A percentile compares a stretch with the other conserved stretches of the same genome.
Evolutionary conservation across 192 early-diverging fungal genomes (phyloP).

Genomic region (Gorgonomyces haynaldii): DNA sequence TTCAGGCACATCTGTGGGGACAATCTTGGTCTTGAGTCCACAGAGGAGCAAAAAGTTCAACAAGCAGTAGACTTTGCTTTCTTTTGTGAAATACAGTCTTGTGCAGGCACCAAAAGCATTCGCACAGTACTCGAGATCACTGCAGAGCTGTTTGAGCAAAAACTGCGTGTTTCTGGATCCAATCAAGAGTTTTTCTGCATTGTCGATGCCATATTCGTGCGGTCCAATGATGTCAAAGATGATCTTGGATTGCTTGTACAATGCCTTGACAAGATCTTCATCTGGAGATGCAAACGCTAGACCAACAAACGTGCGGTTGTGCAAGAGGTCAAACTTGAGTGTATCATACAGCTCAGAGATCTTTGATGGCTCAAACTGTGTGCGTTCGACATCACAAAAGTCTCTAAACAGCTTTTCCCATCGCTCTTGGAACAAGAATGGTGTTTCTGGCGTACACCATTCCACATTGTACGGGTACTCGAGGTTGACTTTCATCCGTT

Average conservation of each 20-base stretch:
- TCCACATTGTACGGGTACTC: slow-evolving; percentile 40
- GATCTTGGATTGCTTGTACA: slow-evolving; percentile 72
- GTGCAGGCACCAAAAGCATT: slow-evolving; percentile 56
- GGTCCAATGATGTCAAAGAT: slow-evolving; percentile 91
- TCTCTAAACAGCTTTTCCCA: slow-evolving; percentile 96
- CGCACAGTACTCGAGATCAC: slow-evolving; percentile 54
- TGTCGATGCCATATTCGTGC: slow-evolving; percentile 83
- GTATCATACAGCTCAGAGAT: slow-evolving; percentile 91
- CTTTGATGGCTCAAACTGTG: slow-evolving; percentile 57
- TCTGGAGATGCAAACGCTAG: slow-evolving; percentile 15
- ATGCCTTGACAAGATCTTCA: slow-evolving; percentile 41
- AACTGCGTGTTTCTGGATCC: slow-evolving; percentile 64
- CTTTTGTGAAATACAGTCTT: slow-evolving; percentile 89
- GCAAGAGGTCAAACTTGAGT: slow-evolving; percentile 92
- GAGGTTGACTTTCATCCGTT: slow-evolving; percentile 73
- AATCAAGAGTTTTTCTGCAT: slow-evolving; percentile 73
- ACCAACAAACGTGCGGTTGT: slow-evolving; percentile 68
- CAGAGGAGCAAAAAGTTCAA: slow-evolving; percentile 84
- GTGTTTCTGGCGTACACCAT: slow-evolving; percentile 8
- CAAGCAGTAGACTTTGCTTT: slow-evolving; percentile 84
- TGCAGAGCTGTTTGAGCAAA: slow-evolving; percentile 67
- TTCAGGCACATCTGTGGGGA: slow-evolving; percentile 54
- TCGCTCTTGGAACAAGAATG: slow-evolving; percentile 49
- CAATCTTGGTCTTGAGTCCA: slow-evolving; percentile 62
- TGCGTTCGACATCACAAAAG: slow-evolving; percentile 55